Evolutionary conservation across 2,329 filamentous ascomycete genomes (phyloP).

Genomic region (Sordariomycetes sp.): DNA sequence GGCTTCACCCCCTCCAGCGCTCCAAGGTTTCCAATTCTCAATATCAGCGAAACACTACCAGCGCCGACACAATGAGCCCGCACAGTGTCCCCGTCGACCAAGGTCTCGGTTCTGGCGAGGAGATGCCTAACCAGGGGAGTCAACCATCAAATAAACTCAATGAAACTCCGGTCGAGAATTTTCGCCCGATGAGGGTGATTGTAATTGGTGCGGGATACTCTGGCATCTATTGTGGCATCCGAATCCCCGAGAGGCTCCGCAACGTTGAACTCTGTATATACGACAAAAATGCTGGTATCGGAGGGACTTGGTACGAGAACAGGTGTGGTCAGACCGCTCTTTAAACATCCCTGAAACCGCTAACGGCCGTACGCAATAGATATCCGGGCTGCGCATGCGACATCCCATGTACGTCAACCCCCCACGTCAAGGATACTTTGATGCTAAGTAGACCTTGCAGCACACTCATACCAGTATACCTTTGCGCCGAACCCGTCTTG

Average conservation of each 20-base stretch:
- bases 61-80: too few species aligned
- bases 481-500: conserved; percentile 42
- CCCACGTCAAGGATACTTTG: not conserved
- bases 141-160: too few species aligned
- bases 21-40: too few species aligned
- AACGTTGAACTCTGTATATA: conserved; percentile 7
- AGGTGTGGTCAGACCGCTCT: not conserved
- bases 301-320: conserved; percentile 6
- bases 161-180: not conserved
- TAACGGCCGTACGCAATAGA: not conserved
- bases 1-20: too few species aligned
- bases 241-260: conserved; percentile 5
- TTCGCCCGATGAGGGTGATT: conserved; percentile 6
- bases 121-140: too few species aligned
- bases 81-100: too few species aligned
- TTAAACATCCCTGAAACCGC: too few species aligned
- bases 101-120: too few species aligned
- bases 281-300: conserved; percentile 7
- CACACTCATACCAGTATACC: conserved; percentile 41
- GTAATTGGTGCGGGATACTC: conserved; percentile 7
- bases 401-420: conserved; percentile 17
- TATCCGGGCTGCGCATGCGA: conserved; percentile 16
- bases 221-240: conserved; percentile 6
- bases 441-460: conserved; percentile 7
- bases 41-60: too few species aligned